These are phyloP conservation scores for Chalciporus sp. DNA, from an alignment of 1,284 basidiomycete genomes.

Conservation along the genomic window DNA sequence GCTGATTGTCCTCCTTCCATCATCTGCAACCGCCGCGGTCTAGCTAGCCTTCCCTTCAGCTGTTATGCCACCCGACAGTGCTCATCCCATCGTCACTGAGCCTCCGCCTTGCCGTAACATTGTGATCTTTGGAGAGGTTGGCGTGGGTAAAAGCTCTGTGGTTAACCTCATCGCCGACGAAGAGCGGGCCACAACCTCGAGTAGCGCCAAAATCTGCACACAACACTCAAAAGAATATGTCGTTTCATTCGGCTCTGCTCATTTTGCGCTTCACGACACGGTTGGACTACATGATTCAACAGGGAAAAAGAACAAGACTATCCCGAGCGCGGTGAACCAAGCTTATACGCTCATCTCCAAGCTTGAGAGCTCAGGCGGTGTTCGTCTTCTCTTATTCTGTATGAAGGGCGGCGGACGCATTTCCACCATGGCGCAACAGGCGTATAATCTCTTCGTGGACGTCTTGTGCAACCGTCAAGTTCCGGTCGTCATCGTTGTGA, in stretches of 20 bases:
- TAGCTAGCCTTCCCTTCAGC: neutral
- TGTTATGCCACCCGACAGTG: neutral
- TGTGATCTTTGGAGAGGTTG: neutral
- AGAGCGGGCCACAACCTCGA: neutral
- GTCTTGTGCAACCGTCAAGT: slow-evolving; percentile 10
- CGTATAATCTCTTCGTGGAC: slow-evolving; percentile 14
- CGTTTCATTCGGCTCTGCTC: neutral
- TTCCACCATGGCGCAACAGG: slow-evolving; percentile 4
- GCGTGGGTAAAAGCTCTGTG: neutral
- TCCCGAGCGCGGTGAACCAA: slow-evolving; percentile 5
- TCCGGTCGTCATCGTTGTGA: slow-evolving; percentile 13
- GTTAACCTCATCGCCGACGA: neutral
- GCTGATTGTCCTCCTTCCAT: neutral
- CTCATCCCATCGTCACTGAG: neutral
- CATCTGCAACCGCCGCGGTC: neutral
- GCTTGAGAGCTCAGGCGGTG: slow-evolving; percentile 19
- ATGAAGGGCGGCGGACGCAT: slow-evolving; percentile 15
- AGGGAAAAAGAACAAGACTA: neutral
- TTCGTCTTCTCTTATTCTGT: slow-evolving; percentile 36
- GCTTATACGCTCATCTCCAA: slow-evolving; percentile 24
- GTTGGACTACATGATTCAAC: neutral
- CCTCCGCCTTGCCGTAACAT: neutral
- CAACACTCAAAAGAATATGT: neutral
- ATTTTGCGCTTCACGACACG: neutral
- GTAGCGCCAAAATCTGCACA: neutral